Evolutionary conservation across 495 filamentous ascomycete genomes (phyloP).

Genomic region (Daldinia decipiens): DNA sequence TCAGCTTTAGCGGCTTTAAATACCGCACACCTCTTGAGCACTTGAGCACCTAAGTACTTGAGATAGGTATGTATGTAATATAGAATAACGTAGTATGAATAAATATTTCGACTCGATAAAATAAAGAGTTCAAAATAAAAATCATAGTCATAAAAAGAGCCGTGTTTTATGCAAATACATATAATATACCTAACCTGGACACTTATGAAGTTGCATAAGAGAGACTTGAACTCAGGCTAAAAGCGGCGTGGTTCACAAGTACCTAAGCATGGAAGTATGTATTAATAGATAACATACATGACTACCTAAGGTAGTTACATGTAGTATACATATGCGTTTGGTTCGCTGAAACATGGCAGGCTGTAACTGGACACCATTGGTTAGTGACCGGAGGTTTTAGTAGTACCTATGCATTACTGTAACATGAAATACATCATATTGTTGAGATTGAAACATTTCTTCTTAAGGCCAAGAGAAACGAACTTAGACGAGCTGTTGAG

Average conservation of each 20-base stretch:
- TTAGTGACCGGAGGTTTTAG: background rate
- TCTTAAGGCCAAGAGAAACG: background rate
- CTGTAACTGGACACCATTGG: constrained; percentile 10
- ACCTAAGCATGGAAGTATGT: background rate
- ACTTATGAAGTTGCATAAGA: background rate
- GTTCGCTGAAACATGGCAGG: constrained; percentile 11
- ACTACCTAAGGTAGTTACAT: too few relatives aligned
- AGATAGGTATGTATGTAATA: too few relatives aligned
- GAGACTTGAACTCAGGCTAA: background rate
- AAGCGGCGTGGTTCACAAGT: constrained; percentile 2
- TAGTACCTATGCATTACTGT: background rate
- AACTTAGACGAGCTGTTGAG: background rate
- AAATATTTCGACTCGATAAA: too few relatives aligned
- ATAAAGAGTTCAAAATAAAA: too few relatives aligned
- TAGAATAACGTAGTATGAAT: background rate
- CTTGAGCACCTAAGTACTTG: too few relatives aligned
- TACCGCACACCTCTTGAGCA: background rate
- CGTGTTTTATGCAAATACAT: background rate
- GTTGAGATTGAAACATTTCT: background rate
- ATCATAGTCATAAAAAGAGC: background rate
- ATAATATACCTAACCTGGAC: background rate
- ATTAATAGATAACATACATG: background rate
- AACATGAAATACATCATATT: constrained; percentile 15
- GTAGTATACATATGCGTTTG: background rate
- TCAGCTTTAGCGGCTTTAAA: background rate